Conservation (phyloP, 164 flowering plant genomes). For the Liriodendron chinense region DNA sequence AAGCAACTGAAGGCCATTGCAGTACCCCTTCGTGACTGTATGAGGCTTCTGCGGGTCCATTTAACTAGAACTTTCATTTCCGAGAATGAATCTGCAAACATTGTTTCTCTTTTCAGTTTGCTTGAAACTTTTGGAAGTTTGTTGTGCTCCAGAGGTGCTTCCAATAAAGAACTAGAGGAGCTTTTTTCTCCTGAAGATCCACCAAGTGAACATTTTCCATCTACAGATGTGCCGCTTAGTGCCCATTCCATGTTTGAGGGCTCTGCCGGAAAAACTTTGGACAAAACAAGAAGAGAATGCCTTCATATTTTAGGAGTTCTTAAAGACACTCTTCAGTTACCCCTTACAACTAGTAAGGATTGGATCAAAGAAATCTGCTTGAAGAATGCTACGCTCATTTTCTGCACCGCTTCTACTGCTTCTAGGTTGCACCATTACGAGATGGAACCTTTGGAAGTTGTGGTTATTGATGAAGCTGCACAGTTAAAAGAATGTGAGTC, state of each 20-base stretch:
- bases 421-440: background rate
- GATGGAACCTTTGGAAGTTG: slow-evolving; percentile 18
- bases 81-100: background rate
- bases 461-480: slow-evolving; percentile 59
- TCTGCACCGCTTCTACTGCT: slow-evolving; percentile 1
- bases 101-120: background rate
- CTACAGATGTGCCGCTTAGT: background rate
- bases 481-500: slow-evolving; percentile 61
- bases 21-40: background rate
- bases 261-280: background rate
- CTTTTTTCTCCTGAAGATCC: slow-evolving; percentile 23
- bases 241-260: background rate
- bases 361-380: background rate
- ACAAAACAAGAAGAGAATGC: background rate
- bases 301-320: background rate
- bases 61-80: background rate
- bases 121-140: background rate
- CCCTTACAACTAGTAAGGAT: background rate
- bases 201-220: background rate
- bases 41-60: background rate
- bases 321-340: background rate
- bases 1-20: slow-evolving; percentile 1
- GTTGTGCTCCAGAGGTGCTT: background rate
- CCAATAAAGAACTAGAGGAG: slow-evolving; percentile 22
- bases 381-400: background rate